These are phyloP conservation scores for Hygrophorus pudorinus DNA, from an alignment of 768 basidiomycete genomes.

Conservation along the genomic window DNA sequence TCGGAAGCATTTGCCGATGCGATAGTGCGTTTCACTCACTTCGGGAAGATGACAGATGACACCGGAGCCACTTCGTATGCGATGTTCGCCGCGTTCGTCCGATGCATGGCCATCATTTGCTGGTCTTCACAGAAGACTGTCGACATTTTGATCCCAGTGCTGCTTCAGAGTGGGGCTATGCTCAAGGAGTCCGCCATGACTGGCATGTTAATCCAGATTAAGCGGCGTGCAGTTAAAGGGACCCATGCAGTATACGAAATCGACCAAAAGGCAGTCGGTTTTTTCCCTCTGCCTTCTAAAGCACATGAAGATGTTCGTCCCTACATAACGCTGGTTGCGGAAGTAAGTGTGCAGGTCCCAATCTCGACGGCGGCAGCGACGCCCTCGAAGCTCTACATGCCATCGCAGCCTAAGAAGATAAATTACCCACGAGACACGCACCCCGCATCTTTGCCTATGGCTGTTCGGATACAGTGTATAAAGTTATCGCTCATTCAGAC, in stretches of 20 bases:
- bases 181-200: conserved; percentile 10
- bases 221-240: conserved; percentile 4
- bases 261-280: conserved; percentile 1
- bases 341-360: conserved; percentile 10
- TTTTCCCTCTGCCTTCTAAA: neutral
- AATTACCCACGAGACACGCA: conserved; percentile 1
- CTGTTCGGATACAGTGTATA: conserved; percentile 12
- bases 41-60: conserved; percentile 15
- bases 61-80: conserved; percentile 9
- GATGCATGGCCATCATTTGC: conserved; percentile 18
- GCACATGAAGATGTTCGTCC: conserved; percentile 7
- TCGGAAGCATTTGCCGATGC: conserved; percentile 15
- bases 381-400: neutral
- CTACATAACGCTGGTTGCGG: conserved; percentile 13
- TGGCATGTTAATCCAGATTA: conserved; percentile 14
- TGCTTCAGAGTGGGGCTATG: conserved; percentile 7
- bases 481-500: neutral
- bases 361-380: neutral
- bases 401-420: neutral
- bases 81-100: conserved; percentile 15
- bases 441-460: conserved; percentile 12
- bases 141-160: conserved; percentile 19
- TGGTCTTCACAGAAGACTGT: conserved; percentile 8
- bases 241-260: conserved; percentile 3
- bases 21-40: conserved; percentile 23